A percentile compares a stretch with the other conserved stretches of the same genome.
Conservation (phyloP, 164 flowering plant species). For the Aristolochia fimbriata region DNA sequence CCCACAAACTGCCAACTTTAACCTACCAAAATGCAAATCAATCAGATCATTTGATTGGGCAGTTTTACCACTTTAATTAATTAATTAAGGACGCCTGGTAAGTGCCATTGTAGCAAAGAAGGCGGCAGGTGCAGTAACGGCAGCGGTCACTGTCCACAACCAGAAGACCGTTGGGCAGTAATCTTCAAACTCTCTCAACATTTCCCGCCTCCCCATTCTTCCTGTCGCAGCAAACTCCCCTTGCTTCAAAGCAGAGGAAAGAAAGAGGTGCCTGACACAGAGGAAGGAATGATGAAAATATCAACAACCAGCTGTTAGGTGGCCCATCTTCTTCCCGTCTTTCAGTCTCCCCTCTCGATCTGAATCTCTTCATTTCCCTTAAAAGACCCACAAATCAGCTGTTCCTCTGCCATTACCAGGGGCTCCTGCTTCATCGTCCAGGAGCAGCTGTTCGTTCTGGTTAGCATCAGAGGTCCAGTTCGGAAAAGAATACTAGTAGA, state of each 20-base stretch:
- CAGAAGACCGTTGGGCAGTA: slow-evolving; percentile 16
- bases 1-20: background rate
- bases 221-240: slow-evolving; percentile 11
- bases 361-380: slow-evolving; percentile 10
- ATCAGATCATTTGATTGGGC: background rate
- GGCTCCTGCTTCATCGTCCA: background rate
- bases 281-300: slow-evolving; percentile 6
- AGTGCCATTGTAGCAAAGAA: background rate
- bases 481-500: background rate
- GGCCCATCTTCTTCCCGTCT: slow-evolving; percentile 17
- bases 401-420: background rate
- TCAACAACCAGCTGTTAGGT: slow-evolving; percentile 49
- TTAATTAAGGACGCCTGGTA: background rate
- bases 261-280: background rate
- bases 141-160: background rate
- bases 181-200: slow-evolving; percentile 6
- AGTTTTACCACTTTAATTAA: background rate
- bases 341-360: background rate
- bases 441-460: background rate
- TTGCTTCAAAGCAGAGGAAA: slow-evolving; percentile 54
- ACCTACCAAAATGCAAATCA: background rate
- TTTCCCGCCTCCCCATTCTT: slow-evolving; percentile 15
- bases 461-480: background rate
- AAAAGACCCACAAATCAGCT: slow-evolving; percentile 6
- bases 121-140: background rate